Evolutionary conservation across 1,284 basidiomycete genomes (phyloP).

Genomic region (Ganoderma multipileum): DNA sequence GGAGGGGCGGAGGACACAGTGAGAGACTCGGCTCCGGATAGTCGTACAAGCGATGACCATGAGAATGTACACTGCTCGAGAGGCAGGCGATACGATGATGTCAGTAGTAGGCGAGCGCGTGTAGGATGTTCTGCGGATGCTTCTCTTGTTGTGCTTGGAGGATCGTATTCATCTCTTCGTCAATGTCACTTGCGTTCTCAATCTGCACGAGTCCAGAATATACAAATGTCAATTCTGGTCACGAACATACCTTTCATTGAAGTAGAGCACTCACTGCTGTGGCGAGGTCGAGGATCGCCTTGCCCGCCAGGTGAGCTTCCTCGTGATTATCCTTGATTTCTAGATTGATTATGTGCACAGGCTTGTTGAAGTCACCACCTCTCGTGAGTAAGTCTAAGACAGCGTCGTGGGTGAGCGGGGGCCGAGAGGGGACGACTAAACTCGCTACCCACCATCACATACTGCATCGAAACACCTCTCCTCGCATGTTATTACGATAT

Average conservation of each 20-base stretch:
- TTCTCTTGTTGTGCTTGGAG: slow-evolving; percentile 85
- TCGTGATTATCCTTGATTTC: slow-evolving; percentile 99
- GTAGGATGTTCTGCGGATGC: slow-evolving; percentile 92
- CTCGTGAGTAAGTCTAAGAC: slow-evolving; percentile 82
- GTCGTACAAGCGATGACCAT: slow-evolving; percentile 21
- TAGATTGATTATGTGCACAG: slow-evolving; percentile 97
- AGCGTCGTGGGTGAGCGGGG: slow-evolving; percentile 20
- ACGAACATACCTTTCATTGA: slow-evolving; percentile 3
- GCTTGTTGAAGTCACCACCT: slow-evolving; percentile 92
- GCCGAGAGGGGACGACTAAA: slow-evolving; percentile 11
- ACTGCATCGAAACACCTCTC: slow-evolving; percentile 99
- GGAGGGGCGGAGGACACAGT: neutral
- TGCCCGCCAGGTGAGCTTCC: slow-evolving; percentile 95
- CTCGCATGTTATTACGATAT: slow-evolving; percentile 99
- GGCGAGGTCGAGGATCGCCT: slow-evolving; percentile 94
- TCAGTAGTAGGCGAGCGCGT: slow-evolving; percentile 91
- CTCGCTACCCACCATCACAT: slow-evolving; percentile 83
- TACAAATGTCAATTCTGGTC: slow-evolving; percentile 2
- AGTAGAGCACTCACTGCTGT: slow-evolving; percentile 69
- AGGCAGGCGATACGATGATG: slow-evolving; percentile 6
- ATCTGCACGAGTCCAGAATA: slow-evolving; percentile 59
- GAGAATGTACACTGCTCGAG: neutral
- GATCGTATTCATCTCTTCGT: slow-evolving; percentile 91
- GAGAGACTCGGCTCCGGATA: slow-evolving; percentile 10
- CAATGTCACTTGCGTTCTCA: slow-evolving; percentile 85